A percentile compares a stretch with the other conserved stretches of the same genome.
phyloP scores from a whole-genome alignment of 306 rosid species.

The Myrica gale region DNA sequence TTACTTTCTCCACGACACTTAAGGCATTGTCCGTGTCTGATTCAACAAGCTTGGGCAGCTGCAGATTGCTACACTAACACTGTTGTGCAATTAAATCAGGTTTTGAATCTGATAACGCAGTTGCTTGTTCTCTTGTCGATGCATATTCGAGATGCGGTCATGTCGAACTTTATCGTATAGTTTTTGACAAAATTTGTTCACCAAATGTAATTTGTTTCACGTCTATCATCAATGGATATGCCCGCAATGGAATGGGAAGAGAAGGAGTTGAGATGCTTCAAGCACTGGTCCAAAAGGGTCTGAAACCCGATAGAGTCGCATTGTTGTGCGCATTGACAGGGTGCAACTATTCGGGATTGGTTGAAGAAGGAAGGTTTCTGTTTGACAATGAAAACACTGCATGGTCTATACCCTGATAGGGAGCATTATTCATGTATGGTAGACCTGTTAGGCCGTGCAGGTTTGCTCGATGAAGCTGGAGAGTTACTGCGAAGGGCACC shows the following conservation, averaged over 20 bases:
- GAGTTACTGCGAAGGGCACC: conserved; percentile 46
- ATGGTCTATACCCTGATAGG: conserved; percentile 53
- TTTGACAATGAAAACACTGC: conserved; percentile 57
- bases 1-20: conserved; percentile 61
- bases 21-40: conserved; percentile 66
- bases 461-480: conserved; percentile 70
- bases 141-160: conserved; percentile 74
- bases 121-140: conserved; percentile 66
- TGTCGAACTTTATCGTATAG: conserved; percentile 47
- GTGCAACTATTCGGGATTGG: conserved; percentile 69
- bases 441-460: conserved; percentile 79
- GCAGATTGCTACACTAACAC: conserved; percentile 58
- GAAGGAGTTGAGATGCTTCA: conserved; percentile 60
- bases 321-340: conserved; percentile 69
- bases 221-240: conserved; percentile 70
- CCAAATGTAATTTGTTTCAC: conserved; percentile 72
- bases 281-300: conserved; percentile 55
- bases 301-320: conserved; percentile 70
- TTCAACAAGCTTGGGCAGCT: conserved; percentile 43
- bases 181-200: conserved; percentile 53
- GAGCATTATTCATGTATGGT: conserved; percentile 79
- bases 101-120: conserved; percentile 49
- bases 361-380: conserved; percentile 60
- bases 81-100: conserved; percentile 69
- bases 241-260: conserved; percentile 75